phyloP scores from a whole-genome alignment of 306 rosid genomes.

The Inga leiocalycina region DNA sequence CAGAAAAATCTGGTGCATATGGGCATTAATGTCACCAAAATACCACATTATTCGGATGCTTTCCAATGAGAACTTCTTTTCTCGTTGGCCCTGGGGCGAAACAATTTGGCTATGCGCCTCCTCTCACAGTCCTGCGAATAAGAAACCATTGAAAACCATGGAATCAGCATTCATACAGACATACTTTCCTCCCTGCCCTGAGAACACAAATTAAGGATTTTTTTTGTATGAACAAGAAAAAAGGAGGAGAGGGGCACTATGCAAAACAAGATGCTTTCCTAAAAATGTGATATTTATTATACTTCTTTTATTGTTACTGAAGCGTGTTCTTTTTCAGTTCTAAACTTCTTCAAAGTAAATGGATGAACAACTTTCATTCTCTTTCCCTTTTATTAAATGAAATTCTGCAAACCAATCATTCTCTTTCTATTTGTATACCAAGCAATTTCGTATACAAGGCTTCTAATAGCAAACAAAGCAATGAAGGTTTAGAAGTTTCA shows the following conservation, averaged over 20 bases:
- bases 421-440: not conserved
- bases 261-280: not conserved
- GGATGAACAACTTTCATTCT: not conserved
- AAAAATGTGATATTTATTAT: not conserved
- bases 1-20: constrained; percentile 31
- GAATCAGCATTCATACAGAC: not conserved
- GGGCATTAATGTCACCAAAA: not conserved
- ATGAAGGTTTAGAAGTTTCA: constrained; percentile 18
- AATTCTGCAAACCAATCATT: too few relatives aligned
- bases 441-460: not conserved
- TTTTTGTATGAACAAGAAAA: not conserved
- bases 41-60: constrained; percentile 34
- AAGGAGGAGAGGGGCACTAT: not conserved
- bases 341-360: not conserved
- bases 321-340: not conserved
- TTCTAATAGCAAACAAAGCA: not conserved
- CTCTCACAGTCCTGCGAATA: constrained; percentile 83
- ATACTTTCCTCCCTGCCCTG: not conserved
- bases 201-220: not conserved
- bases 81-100: constrained; percentile 77
- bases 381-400: not conserved
- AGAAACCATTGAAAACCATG: not conserved
- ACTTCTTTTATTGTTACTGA: not conserved
- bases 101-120: constrained; percentile 86
- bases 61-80: constrained; percentile 38